Conservation (phyloP, 1,284 basidiomycete species). For the Sutorius eximius region DNA sequence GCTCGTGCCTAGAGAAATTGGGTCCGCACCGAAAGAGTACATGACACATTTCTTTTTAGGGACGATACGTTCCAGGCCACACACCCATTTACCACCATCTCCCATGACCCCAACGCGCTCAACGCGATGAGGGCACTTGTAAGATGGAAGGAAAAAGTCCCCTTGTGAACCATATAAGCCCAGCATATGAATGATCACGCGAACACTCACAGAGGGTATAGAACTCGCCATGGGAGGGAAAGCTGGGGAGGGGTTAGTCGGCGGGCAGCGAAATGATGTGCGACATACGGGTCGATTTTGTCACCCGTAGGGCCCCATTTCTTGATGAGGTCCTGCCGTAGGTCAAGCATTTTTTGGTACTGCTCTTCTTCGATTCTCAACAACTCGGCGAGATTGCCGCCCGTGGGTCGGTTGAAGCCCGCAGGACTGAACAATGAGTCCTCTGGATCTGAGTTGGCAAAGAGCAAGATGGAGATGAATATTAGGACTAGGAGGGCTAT, state of each 20-base stretch:
- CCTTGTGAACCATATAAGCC: constrained; percentile 30
- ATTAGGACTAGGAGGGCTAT: constrained; percentile 29
- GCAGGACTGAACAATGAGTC: constrained; percentile 1
- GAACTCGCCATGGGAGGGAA: constrained; percentile 34
- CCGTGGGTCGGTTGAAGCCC: not conserved
- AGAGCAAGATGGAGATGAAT: constrained; percentile 30
- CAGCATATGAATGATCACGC: not conserved
- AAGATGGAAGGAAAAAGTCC: constrained; percentile 53
- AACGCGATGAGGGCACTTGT: constrained; percentile 46
- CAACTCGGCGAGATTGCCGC: constrained; percentile 6
- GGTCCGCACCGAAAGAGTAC: constrained; percentile 45
- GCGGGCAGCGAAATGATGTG: not conserved
- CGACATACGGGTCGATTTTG: constrained; percentile 28
- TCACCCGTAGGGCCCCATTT: constrained; percentile 37
- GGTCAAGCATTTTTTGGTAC: constrained; percentile 23
- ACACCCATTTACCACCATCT: constrained; percentile 56
- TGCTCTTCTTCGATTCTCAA: constrained; percentile 23
- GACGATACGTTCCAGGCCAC: constrained; percentile 46
- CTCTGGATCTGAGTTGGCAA: constrained; percentile 21
- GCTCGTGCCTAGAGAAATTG: not conserved
- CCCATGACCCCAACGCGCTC: constrained; percentile 48
- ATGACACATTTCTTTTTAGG: constrained; percentile 46
- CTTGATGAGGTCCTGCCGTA: constrained; percentile 24
- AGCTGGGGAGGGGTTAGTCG: constrained; percentile 13
- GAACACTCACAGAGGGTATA: constrained; percentile 36